Percentiles rank a stretch among this genome's conserved stretches.
Evolutionary conservation across 495 filamentous ascomycete species (phyloP).

Genomic region (Penicillium silybi): DNA sequence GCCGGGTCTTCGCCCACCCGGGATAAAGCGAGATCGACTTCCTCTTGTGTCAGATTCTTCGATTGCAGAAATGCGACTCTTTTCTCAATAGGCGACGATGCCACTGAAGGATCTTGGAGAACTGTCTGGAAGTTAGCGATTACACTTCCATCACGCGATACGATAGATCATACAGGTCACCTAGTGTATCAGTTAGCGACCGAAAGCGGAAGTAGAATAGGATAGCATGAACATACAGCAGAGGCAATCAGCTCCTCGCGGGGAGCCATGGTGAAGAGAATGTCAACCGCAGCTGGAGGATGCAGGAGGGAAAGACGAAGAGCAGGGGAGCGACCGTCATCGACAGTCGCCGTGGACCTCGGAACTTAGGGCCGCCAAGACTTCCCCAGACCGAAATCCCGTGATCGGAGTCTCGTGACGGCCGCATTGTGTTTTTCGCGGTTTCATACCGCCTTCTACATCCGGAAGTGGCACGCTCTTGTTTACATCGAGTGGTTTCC

Average conservation of each 20-base stretch:
- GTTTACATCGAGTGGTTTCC: constrained; percentile 22
- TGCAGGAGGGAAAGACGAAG: constrained; percentile 10
- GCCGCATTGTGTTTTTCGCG: constrained; percentile 16
- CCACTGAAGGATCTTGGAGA: constrained; percentile 86
- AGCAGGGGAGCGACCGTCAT: constrained; percentile 20
- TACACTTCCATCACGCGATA: constrained; percentile 6
- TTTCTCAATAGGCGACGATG: constrained; percentile 88
- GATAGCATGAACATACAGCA: constrained; percentile 53
- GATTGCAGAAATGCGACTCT: constrained; percentile 89
- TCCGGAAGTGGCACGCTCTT: constrained; percentile 23
- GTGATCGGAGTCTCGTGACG: constrained; percentile 31
- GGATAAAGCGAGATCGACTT: constrained; percentile 80
- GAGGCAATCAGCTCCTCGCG: constrained; percentile 83
- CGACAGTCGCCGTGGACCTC: constrained; percentile 38
- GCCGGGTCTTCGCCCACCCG: constrained; percentile 60
- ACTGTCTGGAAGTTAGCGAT: constrained; percentile 51
- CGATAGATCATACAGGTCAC: constrained; percentile 36
- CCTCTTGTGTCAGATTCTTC: constrained; percentile 95
- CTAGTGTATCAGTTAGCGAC: constrained; percentile 21
- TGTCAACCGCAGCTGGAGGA: constrained; percentile 11
- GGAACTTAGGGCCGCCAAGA: constrained; percentile 32
- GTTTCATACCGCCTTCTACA: constrained; percentile 31
- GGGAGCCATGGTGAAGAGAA: constrained; percentile 53
- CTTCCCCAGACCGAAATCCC: constrained; percentile 34
- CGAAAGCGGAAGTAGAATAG: constrained; percentile 1